Evolutionary conservation across 768 basidiomycete species (phyloP), one percentile per base, ranked within the genome.

Genomic region (Suillus subaureus): DNA sequence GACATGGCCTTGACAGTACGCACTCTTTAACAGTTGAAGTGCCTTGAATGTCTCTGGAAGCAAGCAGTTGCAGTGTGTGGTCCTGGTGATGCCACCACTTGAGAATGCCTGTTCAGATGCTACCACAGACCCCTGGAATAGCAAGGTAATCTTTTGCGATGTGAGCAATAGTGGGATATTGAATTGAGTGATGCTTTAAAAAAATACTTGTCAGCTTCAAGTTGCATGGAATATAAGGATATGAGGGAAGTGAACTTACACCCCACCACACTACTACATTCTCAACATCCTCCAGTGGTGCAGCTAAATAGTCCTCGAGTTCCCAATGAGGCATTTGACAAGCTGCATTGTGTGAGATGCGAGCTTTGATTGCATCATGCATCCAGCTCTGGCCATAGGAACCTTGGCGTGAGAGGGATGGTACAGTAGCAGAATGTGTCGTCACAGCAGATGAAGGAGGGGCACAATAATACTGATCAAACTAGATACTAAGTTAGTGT

Each of bases 51-150:
- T 51, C 26, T 55, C 33, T 31, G 61, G 61, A 35, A 62, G 47
- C 12, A 62, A 49, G 45, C 49, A 35, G 51, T 62, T 62, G 15
- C 51, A 7, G 11, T 15, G 28, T 26, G 51, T 42, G 23, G 62
- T 63, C 4, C 28, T n/a, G 21, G 62, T 63, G 33, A 52, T 52
- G 28, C 52, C 62, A 4, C 49, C 62, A 52, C 47, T 45, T 18
- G 71, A 76, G 64, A 76, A 74, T 18, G 74, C 70, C 8, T 66
- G 43, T 64, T 75, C 71, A n/a, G 72, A 73, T 40, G 73, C 64
- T 16, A 71, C 63, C 23, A 70, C 72, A 28, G 74, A 76, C 8
- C 74, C 74, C 64, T 76, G n/a, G 73, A 56, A 75, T 70, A 40
- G 72, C 67, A 0, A 77, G 65, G 62, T 49, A 51, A 16, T 70